Conservation (phyloP, 2,329 filamentous ascomycete genomes). For the Beauveria scarabaeidicola region DNA sequence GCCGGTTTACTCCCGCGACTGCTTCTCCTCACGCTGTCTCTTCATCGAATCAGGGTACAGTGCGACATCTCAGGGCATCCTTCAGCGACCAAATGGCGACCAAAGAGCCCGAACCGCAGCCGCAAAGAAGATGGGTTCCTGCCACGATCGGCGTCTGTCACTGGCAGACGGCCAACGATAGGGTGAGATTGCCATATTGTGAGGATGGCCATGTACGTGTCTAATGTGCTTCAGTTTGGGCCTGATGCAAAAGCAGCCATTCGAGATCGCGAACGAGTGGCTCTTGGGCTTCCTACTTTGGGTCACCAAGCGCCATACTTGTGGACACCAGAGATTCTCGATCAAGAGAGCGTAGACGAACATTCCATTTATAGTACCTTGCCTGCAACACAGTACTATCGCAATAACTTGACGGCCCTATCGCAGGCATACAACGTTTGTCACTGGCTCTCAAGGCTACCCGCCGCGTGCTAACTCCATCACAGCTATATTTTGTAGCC, state of each 20-base stretch:
- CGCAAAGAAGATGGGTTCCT: conserved; percentile 3
- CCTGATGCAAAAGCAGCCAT: conserved; percentile 24
- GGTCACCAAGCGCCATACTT: conserved; percentile 20
- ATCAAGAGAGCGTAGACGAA: not conserved
- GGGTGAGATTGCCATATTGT: conserved; percentile 20
- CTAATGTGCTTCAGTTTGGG: conserved; percentile 26
- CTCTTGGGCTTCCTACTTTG: conserved; percentile 17
- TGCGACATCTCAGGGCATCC: not conserved
- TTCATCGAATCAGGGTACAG: not conserved
- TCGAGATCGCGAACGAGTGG: conserved; percentile 26
- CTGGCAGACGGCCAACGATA: conserved; percentile 28
- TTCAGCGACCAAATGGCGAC: not conserved
- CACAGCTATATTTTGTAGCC: conserved; percentile 52
- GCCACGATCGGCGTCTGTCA: conserved; percentile 27
- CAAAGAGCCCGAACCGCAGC: not conserved
- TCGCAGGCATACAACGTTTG: conserved; percentile 49
- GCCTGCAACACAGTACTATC: conserved; percentile 26
- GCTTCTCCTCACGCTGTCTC: not conserved
- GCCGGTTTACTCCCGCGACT: not conserved
- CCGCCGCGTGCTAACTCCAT: conserved; percentile 4
- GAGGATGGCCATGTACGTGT: not conserved
- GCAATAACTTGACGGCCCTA: conserved; percentile 49
- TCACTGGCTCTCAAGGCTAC: conserved; percentile 1
- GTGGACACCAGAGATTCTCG: conserved; percentile 21
- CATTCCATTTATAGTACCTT: not conserved